These are phyloP conservation scores for Boletales sp. DNA, from an alignment of 768 basidiomycete species.

Conservation along the genomic window DNA sequence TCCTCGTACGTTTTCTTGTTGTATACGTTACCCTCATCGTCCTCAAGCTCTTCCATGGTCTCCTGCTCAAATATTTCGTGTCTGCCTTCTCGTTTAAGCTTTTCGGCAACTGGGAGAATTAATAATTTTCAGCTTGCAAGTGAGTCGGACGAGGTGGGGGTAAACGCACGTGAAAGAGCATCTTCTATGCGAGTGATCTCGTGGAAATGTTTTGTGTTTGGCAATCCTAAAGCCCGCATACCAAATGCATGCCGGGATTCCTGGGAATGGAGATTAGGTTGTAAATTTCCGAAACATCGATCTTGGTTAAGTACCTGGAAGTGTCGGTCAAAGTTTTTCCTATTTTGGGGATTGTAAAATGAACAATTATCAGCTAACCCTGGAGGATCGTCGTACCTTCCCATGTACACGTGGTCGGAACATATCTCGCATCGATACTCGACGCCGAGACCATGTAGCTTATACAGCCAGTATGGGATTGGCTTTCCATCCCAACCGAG, in stretches of 20 bases:
- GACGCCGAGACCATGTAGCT: conserved; percentile 96
- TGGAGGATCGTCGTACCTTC: conserved; percentile 51
- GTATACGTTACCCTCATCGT: conserved; percentile 98
- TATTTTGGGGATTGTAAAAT: conserved; percentile 27
- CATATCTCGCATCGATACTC: conserved; percentile 98
- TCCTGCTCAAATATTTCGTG: conserved; percentile 92
- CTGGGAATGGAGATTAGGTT: conserved; percentile 35
- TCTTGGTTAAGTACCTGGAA: conserved; percentile 61
- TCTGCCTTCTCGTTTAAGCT: conserved; percentile 94
- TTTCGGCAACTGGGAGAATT: conserved; percentile 76
- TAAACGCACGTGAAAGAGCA: conserved; percentile 79
- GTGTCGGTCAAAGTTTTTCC: conserved; percentile 95
- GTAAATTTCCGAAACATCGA: conserved; percentile 2
- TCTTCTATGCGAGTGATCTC: conserved; percentile 98
- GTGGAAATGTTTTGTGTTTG: conserved; percentile 98
- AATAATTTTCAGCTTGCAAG: neutral
- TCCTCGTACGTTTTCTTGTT: conserved; percentile 98
- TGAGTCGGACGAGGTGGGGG: neutral
- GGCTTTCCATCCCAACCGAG: conserved; percentile 99
- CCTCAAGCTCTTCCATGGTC: conserved; percentile 97
- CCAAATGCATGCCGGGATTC: conserved; percentile 97
- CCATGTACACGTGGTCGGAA: conserved; percentile 96
- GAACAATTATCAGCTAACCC: conserved; percentile 6
- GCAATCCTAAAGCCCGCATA: conserved; percentile 94
- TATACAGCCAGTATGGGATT: conserved; percentile 98